phyloP scores from a whole-genome alignment of 306 rosid species.

The Pyrus betulifolia region DNA sequence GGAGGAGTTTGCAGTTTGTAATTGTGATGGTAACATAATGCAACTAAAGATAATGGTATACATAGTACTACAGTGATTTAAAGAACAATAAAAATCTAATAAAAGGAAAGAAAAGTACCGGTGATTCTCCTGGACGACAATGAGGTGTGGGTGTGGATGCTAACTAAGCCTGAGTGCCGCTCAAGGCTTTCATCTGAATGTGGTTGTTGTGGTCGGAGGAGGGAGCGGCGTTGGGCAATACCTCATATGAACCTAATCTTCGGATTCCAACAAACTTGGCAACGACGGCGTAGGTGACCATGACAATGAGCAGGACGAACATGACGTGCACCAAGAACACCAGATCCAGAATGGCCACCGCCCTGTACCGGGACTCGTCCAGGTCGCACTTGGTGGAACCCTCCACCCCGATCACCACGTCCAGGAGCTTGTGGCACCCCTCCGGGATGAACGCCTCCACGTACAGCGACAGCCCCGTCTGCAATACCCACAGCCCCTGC shows the following conservation, averaged over 20 bases:
- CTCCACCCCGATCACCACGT: constrained; percentile 60
- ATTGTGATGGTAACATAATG: neutral
- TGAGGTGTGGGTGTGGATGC: neutral
- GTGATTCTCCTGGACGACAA: neutral
- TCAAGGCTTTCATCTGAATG: constrained; percentile 86
- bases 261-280: constrained; percentile 38
- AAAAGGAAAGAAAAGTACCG: neutral
- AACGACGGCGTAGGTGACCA: constrained; percentile 41
- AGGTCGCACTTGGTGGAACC: constrained; percentile 90
- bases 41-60: neutral
- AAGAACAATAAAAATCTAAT: neutral
- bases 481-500: constrained; percentile 75
- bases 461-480: constrained; percentile 74
- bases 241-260: constrained; percentile 68
- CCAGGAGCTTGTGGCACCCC: constrained; percentile 82
- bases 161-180: constrained; percentile 81
- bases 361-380: constrained; percentile 68
- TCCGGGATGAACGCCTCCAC: constrained; percentile 87
- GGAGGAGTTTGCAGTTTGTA: neutral
- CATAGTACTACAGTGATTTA: neutral
- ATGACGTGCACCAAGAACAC: constrained; percentile 52
- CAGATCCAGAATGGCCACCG: constrained; percentile 73
- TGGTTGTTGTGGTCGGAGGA: constrained; percentile 32
- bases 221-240: constrained; percentile 45
- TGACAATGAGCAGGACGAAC: constrained; percentile 46